Conservation (phyloP, 192 early-diverging fungal genomes). For the Radiomyces spectabilis region DNA sequence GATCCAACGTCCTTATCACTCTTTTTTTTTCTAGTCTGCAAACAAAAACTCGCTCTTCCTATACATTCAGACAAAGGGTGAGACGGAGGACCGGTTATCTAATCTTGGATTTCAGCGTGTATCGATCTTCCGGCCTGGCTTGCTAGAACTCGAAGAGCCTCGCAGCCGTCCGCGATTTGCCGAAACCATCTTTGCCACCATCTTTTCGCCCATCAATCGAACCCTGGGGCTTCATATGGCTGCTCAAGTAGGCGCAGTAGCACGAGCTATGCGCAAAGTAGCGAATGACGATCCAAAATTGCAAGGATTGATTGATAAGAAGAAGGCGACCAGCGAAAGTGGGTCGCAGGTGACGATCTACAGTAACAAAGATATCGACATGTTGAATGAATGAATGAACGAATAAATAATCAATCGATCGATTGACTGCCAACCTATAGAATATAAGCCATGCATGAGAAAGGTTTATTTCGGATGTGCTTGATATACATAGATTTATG, state of each 20-base stretch:
- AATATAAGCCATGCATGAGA: too few relatives aligned
- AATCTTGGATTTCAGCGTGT: constrained; percentile 55
- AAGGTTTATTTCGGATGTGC: too few relatives aligned
- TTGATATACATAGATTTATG: too few relatives aligned
- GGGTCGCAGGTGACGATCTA: background rate
- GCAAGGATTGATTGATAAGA: background rate
- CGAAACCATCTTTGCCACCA: background rate
- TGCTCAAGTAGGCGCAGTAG: constrained; percentile 10
- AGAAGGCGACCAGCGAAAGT: background rate
- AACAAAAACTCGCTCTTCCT: constrained; percentile 54
- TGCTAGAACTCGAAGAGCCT: constrained; percentile 40
- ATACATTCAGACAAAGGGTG: constrained; percentile 69
- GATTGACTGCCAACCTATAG: too few relatives aligned
- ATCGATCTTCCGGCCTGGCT: constrained; percentile 56
- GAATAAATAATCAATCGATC: too few relatives aligned
- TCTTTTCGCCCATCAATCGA: background rate
- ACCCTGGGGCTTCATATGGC: background rate
- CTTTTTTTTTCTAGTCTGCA: constrained; percentile 26
- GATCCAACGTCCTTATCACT: background rate
- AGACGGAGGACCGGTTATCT: constrained; percentile 61
- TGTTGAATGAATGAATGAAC: background rate
- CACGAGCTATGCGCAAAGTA: constrained; percentile 10
- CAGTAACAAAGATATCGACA: background rate
- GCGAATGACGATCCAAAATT: background rate
- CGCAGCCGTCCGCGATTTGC: constrained; percentile 5